Evolutionary conservation across 2,329 filamentous ascomycete genomes (phyloP).

Genomic region (Trichoderma hamatum): DNA sequence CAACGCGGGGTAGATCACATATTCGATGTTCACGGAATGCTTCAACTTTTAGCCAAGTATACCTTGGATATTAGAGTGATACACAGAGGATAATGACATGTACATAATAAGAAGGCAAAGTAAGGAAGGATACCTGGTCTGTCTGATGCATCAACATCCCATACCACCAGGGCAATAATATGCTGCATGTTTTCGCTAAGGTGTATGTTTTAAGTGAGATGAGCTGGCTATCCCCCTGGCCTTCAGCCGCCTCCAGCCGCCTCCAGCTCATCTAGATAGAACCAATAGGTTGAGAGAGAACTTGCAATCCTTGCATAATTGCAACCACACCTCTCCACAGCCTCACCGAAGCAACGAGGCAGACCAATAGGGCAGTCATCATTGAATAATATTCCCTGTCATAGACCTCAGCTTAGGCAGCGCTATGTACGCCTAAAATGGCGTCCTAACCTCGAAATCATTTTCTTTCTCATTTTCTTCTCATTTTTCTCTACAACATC

Average conservation of each 20-base stretch:
- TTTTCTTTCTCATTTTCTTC: background rate
- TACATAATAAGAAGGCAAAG: too few species aligned
- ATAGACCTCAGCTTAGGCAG: background rate
- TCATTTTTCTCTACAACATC: background rate
- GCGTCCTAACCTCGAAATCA: background rate
- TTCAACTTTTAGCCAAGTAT: too few species aligned
- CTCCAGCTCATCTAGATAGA: background rate
- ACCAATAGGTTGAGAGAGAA: background rate
- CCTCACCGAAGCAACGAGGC: background rate
- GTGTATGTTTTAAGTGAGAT: background rate
- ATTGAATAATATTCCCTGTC: background rate
- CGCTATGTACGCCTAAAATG: background rate
- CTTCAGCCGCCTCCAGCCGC: background rate
- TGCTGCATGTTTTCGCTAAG: background rate
- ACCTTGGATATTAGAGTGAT: too few species aligned
- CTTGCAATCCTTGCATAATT: background rate
- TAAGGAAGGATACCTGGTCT: too few species aligned
- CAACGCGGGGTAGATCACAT: too few species aligned
- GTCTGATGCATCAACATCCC: too few species aligned
- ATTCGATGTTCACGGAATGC: too few species aligned
- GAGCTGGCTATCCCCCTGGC: background rate
- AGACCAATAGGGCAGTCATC: background rate
- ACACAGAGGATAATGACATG: too few species aligned
- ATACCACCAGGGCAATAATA: too few species aligned
- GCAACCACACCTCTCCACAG: background rate